Percentiles rank a stretch among this genome's conserved stretches.
phyloP scores from a whole-genome alignment of 1,139 yeast species.

The Hyphopichia khmerensis region DNA sequence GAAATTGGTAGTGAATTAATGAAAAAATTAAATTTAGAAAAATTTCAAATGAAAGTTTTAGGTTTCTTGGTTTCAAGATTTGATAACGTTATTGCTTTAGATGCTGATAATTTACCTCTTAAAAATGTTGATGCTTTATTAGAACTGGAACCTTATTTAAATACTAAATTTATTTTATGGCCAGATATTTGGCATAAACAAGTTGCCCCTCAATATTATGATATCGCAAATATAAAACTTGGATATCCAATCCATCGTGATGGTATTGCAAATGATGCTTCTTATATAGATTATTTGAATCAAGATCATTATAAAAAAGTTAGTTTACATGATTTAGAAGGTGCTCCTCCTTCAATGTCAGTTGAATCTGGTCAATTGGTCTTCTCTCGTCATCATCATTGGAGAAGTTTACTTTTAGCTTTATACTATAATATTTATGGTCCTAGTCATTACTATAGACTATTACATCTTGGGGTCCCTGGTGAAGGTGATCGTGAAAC shows the following conservation, averaged over 20 bases:
- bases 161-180: conserved; percentile 36
- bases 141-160: conserved; percentile 22
- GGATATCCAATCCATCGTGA: conserved; percentile 31
- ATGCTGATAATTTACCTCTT: conserved; percentile 36
- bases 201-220: conserved; percentile 34
- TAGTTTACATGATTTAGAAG: conserved; percentile 33
- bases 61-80: conserved; percentile 36
- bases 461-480: conserved; percentile 38
- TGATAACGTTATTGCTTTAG: conserved; percentile 33
- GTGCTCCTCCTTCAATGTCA: conserved; percentile 27
- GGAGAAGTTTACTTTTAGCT: conserved; percentile 26
- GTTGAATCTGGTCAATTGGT: conserved; percentile 39
- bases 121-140: conserved; percentile 31
- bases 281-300: conserved; percentile 19
- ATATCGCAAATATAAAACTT: conserved; percentile 28
- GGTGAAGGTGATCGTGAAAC: conserved; percentile 43
- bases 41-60: conserved; percentile 30
- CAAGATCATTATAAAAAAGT: conserved; percentile 18
- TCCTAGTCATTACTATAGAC: conserved; percentile 24
- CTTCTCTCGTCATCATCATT: conserved; percentile 31
- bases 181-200: conserved; percentile 40
- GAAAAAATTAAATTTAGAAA: conserved; percentile 16
- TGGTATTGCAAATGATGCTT: conserved; percentile 28
- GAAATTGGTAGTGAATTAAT: conserved; percentile 22
- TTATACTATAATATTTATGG: conserved; percentile 34